These are phyloP conservation scores for Xylaria multiplex DNA, from an alignment of 2,329 filamentous ascomycete genomes.

Conservation along the genomic window DNA sequence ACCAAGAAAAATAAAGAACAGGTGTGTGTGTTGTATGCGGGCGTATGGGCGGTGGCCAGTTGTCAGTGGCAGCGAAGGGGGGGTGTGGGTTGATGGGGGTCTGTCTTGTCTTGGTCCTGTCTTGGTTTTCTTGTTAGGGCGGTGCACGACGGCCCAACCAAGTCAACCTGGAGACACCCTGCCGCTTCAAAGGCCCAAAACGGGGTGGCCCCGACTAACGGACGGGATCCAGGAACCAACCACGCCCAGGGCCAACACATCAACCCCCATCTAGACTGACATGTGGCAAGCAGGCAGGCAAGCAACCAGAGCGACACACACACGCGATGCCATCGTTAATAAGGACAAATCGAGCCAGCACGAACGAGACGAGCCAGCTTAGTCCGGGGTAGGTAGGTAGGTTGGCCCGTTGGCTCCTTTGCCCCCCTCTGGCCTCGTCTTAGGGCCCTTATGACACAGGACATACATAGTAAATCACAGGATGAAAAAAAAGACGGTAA, in stretches of 20 bases:
- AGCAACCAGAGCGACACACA: slow-evolving; percentile 33
- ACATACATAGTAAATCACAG: slow-evolving; percentile 33
- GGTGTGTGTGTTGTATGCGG: slow-evolving; percentile 24
- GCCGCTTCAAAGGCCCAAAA: slow-evolving; percentile 44
- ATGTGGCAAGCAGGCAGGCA: slow-evolving; percentile 51
- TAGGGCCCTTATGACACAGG: slow-evolving; percentile 27
- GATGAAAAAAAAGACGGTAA: slow-evolving; percentile 37
- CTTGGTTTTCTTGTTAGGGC: slow-evolving; percentile 34
- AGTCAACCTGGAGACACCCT: slow-evolving; percentile 34
- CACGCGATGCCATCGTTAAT: slow-evolving; percentile 26
- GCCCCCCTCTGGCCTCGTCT: slow-evolving; percentile 13
- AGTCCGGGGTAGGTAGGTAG: slow-evolving; percentile 32
- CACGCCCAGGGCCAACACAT: slow-evolving; percentile 46
- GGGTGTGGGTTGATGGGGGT: slow-evolving; percentile 30
- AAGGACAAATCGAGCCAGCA: slow-evolving; percentile 33
- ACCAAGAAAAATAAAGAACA: slow-evolving; percentile 9
- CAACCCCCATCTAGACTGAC: slow-evolving; percentile 45
- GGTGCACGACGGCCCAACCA: slow-evolving; percentile 48
- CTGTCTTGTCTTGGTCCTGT: neutral
- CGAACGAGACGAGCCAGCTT: slow-evolving; percentile 24
- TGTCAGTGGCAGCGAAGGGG: slow-evolving; percentile 18
- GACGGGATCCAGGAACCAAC: slow-evolving; percentile 39
- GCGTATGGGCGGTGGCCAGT: slow-evolving; percentile 29
- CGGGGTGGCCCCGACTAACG: slow-evolving; percentile 36
- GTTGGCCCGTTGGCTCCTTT: neutral